phyloP scores from a whole-genome alignment of 179 eudicot species.

The Nepenthes alata region DNA sequence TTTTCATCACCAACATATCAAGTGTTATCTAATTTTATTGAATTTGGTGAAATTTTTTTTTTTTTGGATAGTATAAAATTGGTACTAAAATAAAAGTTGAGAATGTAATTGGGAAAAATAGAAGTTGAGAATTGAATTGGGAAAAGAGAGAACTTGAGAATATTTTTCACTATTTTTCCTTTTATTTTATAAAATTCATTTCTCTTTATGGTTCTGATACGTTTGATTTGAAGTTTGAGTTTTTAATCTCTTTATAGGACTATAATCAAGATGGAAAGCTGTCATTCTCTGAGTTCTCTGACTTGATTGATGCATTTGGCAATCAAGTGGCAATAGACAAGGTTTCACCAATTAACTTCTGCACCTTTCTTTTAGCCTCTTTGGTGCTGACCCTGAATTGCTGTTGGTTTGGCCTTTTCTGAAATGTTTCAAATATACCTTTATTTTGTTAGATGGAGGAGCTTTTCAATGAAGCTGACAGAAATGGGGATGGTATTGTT shows the following conservation, averaged over 20 bases:
- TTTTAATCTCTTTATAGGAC: constrained; percentile 41
- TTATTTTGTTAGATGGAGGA: constrained; percentile 58
- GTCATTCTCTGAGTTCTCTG: constrained; percentile 67
- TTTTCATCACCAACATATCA: too few species aligned
- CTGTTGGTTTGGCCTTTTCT: constrained; percentile 1
- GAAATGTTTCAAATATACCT: not conserved
- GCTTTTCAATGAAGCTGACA: constrained; percentile 81
- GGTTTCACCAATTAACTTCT: constrained; percentile 25
- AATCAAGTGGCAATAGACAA: constrained; percentile 68
- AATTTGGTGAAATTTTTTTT: too few species aligned
- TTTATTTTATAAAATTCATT: too few species aligned
- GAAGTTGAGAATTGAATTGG: too few species aligned
- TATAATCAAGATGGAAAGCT: constrained; percentile 72
- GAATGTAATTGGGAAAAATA: too few species aligned
- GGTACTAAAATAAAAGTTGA: too few species aligned
- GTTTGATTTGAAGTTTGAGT: not conserved
- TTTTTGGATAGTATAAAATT: too few species aligned
- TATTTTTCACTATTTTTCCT: too few species aligned
- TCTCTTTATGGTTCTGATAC: not conserved
- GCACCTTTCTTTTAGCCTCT: not conserved
- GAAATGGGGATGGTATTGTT: constrained; percentile 71
- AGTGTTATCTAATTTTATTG: too few species aligned
- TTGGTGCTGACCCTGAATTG: not conserved
- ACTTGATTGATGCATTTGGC: constrained; percentile 75
- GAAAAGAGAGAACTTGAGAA: too few species aligned